phyloP scores from a whole-genome alignment of 2,329 filamentous ascomycete species.

The Stemphylium beticola region DNA sequence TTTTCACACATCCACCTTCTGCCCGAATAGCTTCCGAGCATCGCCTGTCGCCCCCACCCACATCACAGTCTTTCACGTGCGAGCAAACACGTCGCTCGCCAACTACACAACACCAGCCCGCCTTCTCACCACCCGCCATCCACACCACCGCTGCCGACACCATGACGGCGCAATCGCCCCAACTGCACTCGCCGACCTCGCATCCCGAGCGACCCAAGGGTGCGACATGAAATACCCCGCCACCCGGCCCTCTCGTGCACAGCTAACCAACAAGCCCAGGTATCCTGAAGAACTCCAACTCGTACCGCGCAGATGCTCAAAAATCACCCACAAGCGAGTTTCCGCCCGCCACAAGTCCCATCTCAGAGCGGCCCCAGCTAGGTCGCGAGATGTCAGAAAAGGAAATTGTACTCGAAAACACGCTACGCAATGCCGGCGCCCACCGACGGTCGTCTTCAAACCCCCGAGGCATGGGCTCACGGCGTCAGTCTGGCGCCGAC shows the following conservation, averaged over 20 bases:
- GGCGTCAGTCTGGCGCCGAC: constrained; percentile 69
- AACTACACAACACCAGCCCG: too few relatives aligned
- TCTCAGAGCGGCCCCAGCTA: constrained; percentile 49
- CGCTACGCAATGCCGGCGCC: constrained; percentile 89
- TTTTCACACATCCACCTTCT: not conserved
- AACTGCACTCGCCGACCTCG: constrained; percentile 43
- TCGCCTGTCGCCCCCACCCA: constrained; percentile 4
- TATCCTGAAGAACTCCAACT: constrained; percentile 87
- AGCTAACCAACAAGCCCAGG: constrained; percentile 60
- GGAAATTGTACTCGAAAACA: constrained; percentile 93
- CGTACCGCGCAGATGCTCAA: constrained; percentile 62
- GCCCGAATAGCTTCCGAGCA: constrained; percentile 2
- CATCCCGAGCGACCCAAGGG: constrained; percentile 55
- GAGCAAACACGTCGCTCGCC: not conserved
- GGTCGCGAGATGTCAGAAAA: constrained; percentile 70
- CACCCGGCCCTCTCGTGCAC: not conserved
- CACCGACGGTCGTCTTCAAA: constrained; percentile 82
- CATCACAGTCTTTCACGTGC: constrained; percentile 20
- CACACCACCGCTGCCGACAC: constrained; percentile 11
- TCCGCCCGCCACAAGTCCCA: constrained; percentile 41
- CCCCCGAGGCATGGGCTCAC: constrained; percentile 69
- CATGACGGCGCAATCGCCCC: constrained; percentile 46
- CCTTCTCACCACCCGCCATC: not conserved
- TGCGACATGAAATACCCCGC: constrained; percentile 21
- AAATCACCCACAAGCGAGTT: constrained; percentile 55